A percentile compares a stretch with the other conserved stretches of the same genome.
These are phyloP conservation scores for Keithomyces neogunnii DNA, from an alignment of 2,329 filamentous ascomycete species.

Conservation along the genomic window DNA sequence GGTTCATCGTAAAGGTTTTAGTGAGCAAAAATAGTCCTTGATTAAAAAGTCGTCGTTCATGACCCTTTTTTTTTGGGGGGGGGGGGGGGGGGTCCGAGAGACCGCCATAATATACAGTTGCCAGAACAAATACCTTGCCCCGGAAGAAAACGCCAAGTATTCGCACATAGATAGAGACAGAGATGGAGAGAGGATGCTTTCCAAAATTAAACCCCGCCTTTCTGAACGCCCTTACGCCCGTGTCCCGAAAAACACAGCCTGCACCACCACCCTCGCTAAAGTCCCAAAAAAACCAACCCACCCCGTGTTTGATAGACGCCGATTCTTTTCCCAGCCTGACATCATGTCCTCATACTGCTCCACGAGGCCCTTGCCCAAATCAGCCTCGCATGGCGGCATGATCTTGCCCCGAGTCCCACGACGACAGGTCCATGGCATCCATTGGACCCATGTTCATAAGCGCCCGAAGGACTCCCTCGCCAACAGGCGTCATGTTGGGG, in stretches of 20 bases:
- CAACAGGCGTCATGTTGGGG: constrained; percentile 42
- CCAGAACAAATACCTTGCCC: neutral
- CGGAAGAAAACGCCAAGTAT: neutral
- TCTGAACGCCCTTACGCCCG: constrained; percentile 1
- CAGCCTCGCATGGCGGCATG: constrained; percentile 10
- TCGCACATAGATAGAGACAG: neutral
- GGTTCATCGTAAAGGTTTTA: too few relatives aligned
- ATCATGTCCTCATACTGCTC: too few relatives aligned
- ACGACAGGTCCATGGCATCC: constrained; percentile 49
- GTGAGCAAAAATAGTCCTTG: too few relatives aligned
- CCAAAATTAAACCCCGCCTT: neutral
- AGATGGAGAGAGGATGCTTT: neutral
- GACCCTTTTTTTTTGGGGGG: too few relatives aligned
- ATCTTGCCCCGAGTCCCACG: constrained; percentile 34
- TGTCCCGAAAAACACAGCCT: neutral
- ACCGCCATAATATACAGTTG: neutral
- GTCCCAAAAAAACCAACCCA: neutral
- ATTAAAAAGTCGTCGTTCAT: too few relatives aligned
- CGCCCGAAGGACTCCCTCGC: constrained; percentile 48
- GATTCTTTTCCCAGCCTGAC: neutral
- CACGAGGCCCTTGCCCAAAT: neutral
- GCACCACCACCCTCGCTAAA: neutral
- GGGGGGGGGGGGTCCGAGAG: too few relatives aligned
- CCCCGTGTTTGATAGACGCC: neutral
- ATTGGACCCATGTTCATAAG: constrained; percentile 52